Conservation (phyloP, 371 early-diverging fungal species). For the Zopfochytrium polystomum region DNA sequence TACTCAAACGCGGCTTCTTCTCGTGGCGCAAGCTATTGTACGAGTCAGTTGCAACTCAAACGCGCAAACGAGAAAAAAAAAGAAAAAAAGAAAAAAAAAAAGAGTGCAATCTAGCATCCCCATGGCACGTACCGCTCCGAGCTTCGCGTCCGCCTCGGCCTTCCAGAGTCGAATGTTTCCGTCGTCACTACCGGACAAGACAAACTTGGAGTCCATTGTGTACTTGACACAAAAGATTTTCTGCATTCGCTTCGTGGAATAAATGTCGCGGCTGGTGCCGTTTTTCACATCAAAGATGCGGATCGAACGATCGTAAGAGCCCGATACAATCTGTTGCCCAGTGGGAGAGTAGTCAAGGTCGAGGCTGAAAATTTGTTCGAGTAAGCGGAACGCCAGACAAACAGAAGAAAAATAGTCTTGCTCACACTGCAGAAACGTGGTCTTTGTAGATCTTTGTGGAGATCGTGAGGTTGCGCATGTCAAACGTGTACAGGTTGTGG, state of each 20-base stretch:
- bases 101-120: slow-evolving; percentile 17
- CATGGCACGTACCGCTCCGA: slow-evolving; percentile 61
- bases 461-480: slow-evolving; percentile 89
- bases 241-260: slow-evolving; percentile 99
- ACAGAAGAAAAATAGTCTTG: slow-evolving; percentile 5
- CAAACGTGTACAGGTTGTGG: slow-evolving; percentile 92
- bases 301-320: slow-evolving; percentile 93
- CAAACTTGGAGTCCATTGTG: slow-evolving; percentile 92
- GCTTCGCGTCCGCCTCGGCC: slow-evolving; percentile 83
- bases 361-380: slow-evolving; percentile 51
- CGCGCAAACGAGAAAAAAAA: slow-evolving; percentile 2
- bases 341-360: slow-evolving; percentile 98
- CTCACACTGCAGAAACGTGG: slow-evolving; percentile 94
- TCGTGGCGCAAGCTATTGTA: slow-evolving; percentile 59
- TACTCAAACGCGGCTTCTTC: slow-evolving; percentile 84
- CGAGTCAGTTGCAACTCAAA: too few species aligned
- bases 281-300: slow-evolving; percentile 81
- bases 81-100: background rate
- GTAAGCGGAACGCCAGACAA: background rate
- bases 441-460: slow-evolving; percentile 86
- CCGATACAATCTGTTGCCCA: slow-evolving; percentile 94
- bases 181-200: slow-evolving; percentile 95
- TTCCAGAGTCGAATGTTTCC: slow-evolving; percentile 98
- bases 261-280: slow-evolving; percentile 91
- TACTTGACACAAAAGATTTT: slow-evolving; percentile 88